These are phyloP conservation scores for Aureoboletus auriporus DNA, from an alignment of 768 basidiomycete species.

Conservation along the genomic window DNA sequence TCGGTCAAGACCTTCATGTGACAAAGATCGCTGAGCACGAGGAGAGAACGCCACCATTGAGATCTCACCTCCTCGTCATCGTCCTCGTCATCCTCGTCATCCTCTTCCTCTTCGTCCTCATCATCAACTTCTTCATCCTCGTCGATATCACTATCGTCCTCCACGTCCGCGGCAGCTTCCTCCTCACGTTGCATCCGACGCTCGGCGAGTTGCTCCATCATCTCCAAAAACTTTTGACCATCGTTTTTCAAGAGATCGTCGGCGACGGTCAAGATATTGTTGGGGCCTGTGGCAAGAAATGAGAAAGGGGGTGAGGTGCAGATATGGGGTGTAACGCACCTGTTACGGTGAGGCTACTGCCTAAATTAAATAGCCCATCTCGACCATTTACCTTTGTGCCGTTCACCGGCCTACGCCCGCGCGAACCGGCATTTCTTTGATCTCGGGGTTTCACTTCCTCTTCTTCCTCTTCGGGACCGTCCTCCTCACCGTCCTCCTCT, in stretches of 20 bases:
- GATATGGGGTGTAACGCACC: constrained; percentile 41
- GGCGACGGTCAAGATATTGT: constrained; percentile 96
- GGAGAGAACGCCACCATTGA: constrained; percentile 1
- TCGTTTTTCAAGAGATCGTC: constrained; percentile 99
- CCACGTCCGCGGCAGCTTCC: constrained; percentile 55
- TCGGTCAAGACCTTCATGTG: constrained; percentile 72
- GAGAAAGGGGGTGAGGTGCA: constrained; percentile 13
- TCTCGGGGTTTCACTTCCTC: constrained; percentile 44
- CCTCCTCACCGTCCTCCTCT: constrained; percentile 68
- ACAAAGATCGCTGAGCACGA: constrained; percentile 9
- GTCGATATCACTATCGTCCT: constrained; percentile 57
- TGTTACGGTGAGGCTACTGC: constrained; percentile 78
- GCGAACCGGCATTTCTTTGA: constrained; percentile 31
- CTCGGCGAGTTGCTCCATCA: constrained; percentile 99
- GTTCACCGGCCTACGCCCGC: constrained; percentile 38
- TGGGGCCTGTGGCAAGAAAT: constrained; percentile 52
- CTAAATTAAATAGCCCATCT: constrained; percentile 76
- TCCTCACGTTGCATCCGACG: constrained; percentile 91
- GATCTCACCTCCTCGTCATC: constrained; percentile 44
- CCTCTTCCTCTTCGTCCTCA: constrained; percentile 62
- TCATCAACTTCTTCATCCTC: constrained; percentile 59
- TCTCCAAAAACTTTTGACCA: constrained; percentile 97
- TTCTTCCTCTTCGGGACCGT: constrained; percentile 59
- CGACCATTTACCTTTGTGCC: constrained; percentile 45
- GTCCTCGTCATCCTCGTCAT: constrained; percentile 53